A percentile compares a stretch with the other conserved stretches of the same genome.
Evolutionary conservation across 805 yeast species (phyloP).

Genomic region (Zygosaccharomyces rouxii): DNA sequence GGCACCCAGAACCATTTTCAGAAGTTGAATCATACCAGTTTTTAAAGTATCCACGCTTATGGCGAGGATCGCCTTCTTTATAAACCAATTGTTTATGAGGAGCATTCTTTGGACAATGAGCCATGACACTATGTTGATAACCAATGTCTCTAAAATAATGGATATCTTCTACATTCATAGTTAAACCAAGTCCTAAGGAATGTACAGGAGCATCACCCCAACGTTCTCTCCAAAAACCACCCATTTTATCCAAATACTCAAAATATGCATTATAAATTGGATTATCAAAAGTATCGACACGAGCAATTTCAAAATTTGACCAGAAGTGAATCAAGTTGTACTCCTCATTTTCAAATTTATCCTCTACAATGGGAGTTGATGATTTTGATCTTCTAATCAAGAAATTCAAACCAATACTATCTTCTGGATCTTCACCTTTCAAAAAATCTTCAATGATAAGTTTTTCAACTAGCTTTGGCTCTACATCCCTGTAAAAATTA

Average conservation of each 20-base stretch:
- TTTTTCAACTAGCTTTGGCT: conserved; percentile 29
- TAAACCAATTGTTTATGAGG: conserved; percentile 45
- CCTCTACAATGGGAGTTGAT: conserved; percentile 38
- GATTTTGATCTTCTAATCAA: conserved; percentile 39
- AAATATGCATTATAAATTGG: conserved; percentile 64
- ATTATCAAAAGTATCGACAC: conserved; percentile 68
- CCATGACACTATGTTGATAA: conserved; percentile 72
- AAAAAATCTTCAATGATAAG: conserved; percentile 33
- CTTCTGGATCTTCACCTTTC: conserved; percentile 13
- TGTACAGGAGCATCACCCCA: conserved; percentile 99
- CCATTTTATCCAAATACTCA: conserved; percentile 58
- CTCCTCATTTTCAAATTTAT: conserved; percentile 59
- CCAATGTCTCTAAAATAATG: conserved; percentile 95
- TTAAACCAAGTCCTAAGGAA: conserved; percentile 77
- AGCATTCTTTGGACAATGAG: conserved; percentile 73
- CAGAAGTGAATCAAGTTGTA: conserved; percentile 85
- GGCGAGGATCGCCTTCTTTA: conserved; percentile 27
- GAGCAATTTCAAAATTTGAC: conserved; percentile 91
- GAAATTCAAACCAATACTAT: conserved; percentile 34
- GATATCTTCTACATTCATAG: conserved; percentile 61
- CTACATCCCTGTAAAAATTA: conserved; percentile 25
- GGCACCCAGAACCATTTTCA: conserved; percentile 67
- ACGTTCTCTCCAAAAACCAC: conserved; percentile 85
- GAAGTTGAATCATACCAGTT: conserved; percentile 34
- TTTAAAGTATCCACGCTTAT: conserved; percentile 22